Percentiles rank a stretch among this genome's conserved stretches.
Evolutionary conservation across 176 grass and related monocot species (phyloP).

Genomic region (Hordeum marinum): DNA sequence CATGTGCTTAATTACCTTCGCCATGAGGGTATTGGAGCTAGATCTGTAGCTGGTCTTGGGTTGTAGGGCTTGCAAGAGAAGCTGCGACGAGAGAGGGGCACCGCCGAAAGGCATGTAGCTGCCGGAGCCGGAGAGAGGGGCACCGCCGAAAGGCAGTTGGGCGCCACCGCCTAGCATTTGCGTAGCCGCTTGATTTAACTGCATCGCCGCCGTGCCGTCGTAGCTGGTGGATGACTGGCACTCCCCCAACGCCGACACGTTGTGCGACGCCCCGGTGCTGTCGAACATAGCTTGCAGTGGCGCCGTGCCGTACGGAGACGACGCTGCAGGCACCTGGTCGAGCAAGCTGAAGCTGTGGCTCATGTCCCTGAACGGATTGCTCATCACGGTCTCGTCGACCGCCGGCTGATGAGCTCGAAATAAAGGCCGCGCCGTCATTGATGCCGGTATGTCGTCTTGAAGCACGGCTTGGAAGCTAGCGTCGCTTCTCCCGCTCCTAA

Average conservation of each 20-base stretch:
- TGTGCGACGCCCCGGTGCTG: background rate
- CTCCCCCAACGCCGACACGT: slow-evolving; percentile 24
- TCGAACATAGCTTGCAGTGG: slow-evolving; percentile 19
- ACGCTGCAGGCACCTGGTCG: slow-evolving; percentile 13
- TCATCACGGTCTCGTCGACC: background rate
- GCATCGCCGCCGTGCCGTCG: background rate
- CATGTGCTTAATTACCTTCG: slow-evolving; percentile 28
- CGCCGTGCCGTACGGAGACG: background rate
- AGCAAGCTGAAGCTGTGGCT: slow-evolving; percentile 20
- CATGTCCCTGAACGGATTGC: slow-evolving; percentile 24
- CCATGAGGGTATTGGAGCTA: slow-evolving; percentile 10
- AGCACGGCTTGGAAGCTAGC: slow-evolving; percentile 40
- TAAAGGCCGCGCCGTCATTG: background rate
- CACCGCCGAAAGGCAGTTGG: slow-evolving; percentile 31
- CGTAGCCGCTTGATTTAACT: background rate
- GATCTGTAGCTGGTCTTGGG: slow-evolving; percentile 30
- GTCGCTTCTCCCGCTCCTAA: slow-evolving; percentile 49
- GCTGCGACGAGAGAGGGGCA: slow-evolving; percentile 18
- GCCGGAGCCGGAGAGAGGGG: slow-evolving; percentile 16
- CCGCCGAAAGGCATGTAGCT: slow-evolving; percentile 38
- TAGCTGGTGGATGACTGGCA: slow-evolving; percentile 12
- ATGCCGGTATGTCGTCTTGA: slow-evolving; percentile 24
- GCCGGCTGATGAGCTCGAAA: slow-evolving; percentile 8
- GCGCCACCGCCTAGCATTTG: slow-evolving; percentile 13
- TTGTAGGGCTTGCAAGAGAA: slow-evolving; percentile 46